phyloP scores from a whole-genome alignment of 2,329 filamentous ascomycete species.

The Aquanectria penicillioides region DNA sequence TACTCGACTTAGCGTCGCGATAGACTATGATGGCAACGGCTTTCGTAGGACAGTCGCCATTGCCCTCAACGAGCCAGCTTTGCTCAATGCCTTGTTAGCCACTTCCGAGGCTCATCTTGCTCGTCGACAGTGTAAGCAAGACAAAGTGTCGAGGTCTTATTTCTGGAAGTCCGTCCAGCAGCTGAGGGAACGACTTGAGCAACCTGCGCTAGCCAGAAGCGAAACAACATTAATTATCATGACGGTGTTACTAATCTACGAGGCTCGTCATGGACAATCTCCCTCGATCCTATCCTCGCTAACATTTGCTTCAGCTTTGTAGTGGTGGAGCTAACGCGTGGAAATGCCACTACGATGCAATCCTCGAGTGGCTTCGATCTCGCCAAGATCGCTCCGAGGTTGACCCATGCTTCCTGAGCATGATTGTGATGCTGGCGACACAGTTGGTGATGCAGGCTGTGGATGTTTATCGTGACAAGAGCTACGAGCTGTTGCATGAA shows the following conservation, averaged over 20 bases:
- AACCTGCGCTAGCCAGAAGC: background rate
- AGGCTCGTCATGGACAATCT: background rate
- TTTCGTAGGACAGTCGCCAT: background rate
- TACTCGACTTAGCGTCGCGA: background rate
- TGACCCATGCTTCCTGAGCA: background rate
- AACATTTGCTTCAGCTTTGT: background rate
- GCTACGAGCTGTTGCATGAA: background rate
- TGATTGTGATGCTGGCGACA: background rate
- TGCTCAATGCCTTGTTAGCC: background rate
- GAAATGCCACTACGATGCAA: background rate
- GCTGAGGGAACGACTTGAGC: background rate
- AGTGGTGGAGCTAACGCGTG: background rate
- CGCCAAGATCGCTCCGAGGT: background rate
- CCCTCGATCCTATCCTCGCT: background rate
- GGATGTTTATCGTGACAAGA: background rate
- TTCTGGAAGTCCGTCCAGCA: background rate
- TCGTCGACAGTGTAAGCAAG: background rate
- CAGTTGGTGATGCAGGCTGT: background rate
- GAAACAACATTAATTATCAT: background rate
- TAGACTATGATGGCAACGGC: background rate
- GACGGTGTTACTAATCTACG: background rate
- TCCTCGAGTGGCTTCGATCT: background rate
- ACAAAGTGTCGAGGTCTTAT: background rate
- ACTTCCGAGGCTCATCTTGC: background rate
- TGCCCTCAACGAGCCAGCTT: background rate